Conservation (phyloP, 768 basidiomycete species). For the Auricularia cornea region DNA sequence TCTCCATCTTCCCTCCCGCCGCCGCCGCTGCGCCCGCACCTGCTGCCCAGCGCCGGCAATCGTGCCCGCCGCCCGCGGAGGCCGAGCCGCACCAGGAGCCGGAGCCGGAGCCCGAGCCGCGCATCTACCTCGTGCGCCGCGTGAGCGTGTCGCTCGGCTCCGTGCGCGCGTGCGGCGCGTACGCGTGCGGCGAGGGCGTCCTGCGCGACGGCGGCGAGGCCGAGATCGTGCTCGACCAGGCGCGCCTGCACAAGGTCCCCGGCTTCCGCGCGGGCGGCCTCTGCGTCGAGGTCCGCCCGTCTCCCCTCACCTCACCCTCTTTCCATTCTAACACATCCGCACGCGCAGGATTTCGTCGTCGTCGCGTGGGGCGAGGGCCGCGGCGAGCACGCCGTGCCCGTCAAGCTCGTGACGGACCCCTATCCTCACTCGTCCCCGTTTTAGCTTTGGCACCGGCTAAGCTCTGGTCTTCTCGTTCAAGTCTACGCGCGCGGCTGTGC, state of each 20-base stretch:
- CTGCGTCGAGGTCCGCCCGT: background rate
- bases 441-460: background rate
- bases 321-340: too few species aligned
- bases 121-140: background rate
- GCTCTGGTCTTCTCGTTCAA: too few species aligned
- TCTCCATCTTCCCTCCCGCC: too few species aligned
- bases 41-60: too few species aligned
- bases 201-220: background rate
- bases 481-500: too few species aligned
- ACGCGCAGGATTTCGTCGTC: background rate
- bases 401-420: background rate
- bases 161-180: background rate
- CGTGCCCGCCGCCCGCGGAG: too few species aligned
- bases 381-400: conserved; percentile 1
- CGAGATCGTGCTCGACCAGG: background rate
- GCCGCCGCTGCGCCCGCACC: too few species aligned
- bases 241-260: background rate
- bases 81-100: background rate
- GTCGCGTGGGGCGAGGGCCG: background rate
- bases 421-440: conserved; percentile 10
- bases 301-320: too few species aligned
- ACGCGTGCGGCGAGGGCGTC: background rate
- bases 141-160: background rate
- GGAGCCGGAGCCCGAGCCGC: background rate
- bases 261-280: background rate